Base-by-base conservation (phyloP, 73 alveolate species). In the Tetrahymena elliotti region DNA sequence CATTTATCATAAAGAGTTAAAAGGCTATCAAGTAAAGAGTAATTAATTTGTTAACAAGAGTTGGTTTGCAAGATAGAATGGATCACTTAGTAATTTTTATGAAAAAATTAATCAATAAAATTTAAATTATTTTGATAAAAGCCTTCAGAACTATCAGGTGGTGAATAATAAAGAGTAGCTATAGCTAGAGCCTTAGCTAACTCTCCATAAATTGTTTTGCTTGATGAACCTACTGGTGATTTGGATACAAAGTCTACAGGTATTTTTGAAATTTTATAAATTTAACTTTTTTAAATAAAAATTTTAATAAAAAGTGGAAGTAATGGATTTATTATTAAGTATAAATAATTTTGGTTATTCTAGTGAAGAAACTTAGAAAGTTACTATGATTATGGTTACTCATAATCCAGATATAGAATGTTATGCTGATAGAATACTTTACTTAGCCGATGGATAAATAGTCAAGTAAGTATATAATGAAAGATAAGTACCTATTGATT, bases 171-270 rank as follows among this genome's bases (percentile, higher is more conserved):
- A 95, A 98, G 99, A 96, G 99, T 98, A 53, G 99, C 99, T 10
- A 99, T 99, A 53, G 99, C 99, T 7, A 94, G 99, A 93, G 99
- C 99, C 24, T 93, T 99, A 52, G 98, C 99, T 16, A 99, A 99
- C 96, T 98, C 98, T 33, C 99, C 99, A 18, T 98, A 98, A 83
- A 97, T 99, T 33, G 96, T 99, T 93, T 98, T 99, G 92, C 97
- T 99, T 20, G 99, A 99, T 96, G 99, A 99, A 95, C 99, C 99
- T 12, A 99, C 99, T 52, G 99, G 99, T 18, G 99, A 98, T 96
- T 95, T 98, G 34, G 99, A 98, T 95, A 95, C 99, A 4, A 97
- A 98, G 94, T 97, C 99, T 27, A 97, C 99, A 5, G 94, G 97
- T 95, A 88, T 27, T 22, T 18, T 82, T 68, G 35, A 16, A 68